phyloP scores from a whole-genome alignment of 1,139 yeast species.

The Candida sojae region DNA sequence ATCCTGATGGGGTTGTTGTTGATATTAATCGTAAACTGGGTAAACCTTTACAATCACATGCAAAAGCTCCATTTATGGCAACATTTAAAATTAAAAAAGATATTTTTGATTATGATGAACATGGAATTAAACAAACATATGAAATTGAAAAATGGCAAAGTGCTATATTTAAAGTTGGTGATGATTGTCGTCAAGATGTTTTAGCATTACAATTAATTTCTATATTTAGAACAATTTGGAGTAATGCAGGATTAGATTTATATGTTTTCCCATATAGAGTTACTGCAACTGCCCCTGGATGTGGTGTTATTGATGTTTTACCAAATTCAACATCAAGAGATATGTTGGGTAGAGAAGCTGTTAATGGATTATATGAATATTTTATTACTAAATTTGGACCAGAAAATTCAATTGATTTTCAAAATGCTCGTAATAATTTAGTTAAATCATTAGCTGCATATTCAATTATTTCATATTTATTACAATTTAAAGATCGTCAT shows the following conservation, averaged over 20 bases:
- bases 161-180: conserved; percentile 98
- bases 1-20: conserved; percentile 92
- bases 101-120: conserved; percentile 43
- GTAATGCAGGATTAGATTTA: conserved; percentile 81
- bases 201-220: conserved; percentile 90
- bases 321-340: conserved; percentile 96
- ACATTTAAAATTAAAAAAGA: conserved; percentile 80
- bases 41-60: conserved; percentile 96
- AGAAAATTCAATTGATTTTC: conserved; percentile 86
- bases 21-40: conserved; percentile 94
- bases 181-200: conserved; percentile 97
- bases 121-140: conserved; percentile 34
- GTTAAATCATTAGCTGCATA: conserved; percentile 95
- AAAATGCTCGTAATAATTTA: conserved; percentile 87
- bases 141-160: conserved; percentile 77
- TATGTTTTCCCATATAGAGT: conserved; percentile 93
- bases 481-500: conserved; percentile 97
- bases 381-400: conserved; percentile 92
- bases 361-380: conserved; percentile 93
- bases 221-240: conserved; percentile 89
- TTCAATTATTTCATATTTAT: conserved; percentile 85
- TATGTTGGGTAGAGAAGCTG: conserved; percentile 98
- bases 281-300: conserved; percentile 98
- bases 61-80: conserved; percentile 98
- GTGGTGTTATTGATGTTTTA: conserved; percentile 97